Evolutionary conservation across 768 basidiomycete species (phyloP).

Genomic region (Leccinum aurantiacum): DNA sequence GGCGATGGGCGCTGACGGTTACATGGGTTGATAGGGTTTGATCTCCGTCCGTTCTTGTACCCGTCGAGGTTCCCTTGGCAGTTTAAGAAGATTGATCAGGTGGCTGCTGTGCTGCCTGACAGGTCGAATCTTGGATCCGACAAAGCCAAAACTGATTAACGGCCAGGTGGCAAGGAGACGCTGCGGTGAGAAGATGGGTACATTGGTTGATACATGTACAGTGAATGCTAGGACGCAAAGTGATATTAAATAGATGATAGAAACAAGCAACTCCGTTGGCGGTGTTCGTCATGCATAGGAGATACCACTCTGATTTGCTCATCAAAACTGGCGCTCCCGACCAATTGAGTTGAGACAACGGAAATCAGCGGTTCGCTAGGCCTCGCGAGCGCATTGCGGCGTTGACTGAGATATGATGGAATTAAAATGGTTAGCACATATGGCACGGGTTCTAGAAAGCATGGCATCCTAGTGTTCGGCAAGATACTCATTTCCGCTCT

Average conservation of each 20-base stretch:
- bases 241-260: no score
- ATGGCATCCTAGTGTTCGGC: neutral
- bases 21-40: constrained; percentile 63
- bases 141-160: constrained; percentile 50
- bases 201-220: constrained; percentile 10
- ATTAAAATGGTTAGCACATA: neutral
- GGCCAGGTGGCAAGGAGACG: constrained; percentile 3
- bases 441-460: neutral
- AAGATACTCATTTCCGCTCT: neutral
- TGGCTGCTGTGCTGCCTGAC: constrained; percentile 76
- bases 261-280: neutral
- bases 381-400: neutral
- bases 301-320: no score
- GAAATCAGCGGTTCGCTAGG: neutral
- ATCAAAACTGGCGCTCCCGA: no score
- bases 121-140: constrained; percentile 46
- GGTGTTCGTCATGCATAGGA: no score
- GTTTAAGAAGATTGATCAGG: constrained; percentile 91
- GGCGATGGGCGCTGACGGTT: constrained; percentile 3
- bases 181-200: neutral
- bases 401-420: neutral
- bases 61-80: constrained; percentile 95
- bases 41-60: constrained; percentile 94
- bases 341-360: neutral
- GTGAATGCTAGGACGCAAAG: neutral